A percentile compares a stretch with the other conserved stretches of the same genome.
Evolutionary conservation across 805 yeast species (phyloP).

Genomic region (Lipomyces kockii): DNA sequence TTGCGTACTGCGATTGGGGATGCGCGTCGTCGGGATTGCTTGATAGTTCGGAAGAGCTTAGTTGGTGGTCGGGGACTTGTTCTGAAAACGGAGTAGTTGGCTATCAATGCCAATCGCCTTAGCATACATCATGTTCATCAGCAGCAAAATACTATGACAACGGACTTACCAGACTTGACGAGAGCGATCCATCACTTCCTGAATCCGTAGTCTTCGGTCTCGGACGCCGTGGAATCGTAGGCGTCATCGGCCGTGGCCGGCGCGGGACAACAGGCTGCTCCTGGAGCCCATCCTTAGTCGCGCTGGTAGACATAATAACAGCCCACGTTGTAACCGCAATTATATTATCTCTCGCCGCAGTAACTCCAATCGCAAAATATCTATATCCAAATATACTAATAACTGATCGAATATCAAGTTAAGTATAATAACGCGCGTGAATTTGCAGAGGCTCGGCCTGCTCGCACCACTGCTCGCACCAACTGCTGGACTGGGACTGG

Average conservation of each 20-base stretch:
- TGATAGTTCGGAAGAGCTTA: not conserved
- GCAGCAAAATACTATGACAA: no score
- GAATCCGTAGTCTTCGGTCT: constrained; percentile 4
- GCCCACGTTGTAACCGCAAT: not conserved
- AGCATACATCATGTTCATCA: not conserved
- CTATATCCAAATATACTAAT: not conserved
- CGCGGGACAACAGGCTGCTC: constrained; percentile 9
- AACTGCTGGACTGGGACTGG: no score
- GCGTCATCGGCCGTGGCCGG: constrained; percentile 8
- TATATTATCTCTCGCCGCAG: not conserved
- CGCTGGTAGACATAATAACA: not conserved
- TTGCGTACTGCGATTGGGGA: constrained; percentile 6
- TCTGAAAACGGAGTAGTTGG: not conserved
- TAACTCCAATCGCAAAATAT: not conserved
- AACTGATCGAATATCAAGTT: not conserved
- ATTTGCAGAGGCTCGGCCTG: not conserved
- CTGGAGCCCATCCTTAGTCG: not conserved
- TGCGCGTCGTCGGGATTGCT: not conserved
- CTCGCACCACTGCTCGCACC: no score
- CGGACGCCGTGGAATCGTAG: constrained; percentile 9
- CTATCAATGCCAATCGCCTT: not conserved
- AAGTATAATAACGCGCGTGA: not conserved
- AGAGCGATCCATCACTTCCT: not conserved
- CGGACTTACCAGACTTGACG: not conserved
- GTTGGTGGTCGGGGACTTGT: not conserved